A percentile compares a stretch with the other conserved stretches of the same genome.
Evolutionary conservation across 163 green algal genomes (phyloP).

Genomic region (Scenedesmus sp.): DNA sequence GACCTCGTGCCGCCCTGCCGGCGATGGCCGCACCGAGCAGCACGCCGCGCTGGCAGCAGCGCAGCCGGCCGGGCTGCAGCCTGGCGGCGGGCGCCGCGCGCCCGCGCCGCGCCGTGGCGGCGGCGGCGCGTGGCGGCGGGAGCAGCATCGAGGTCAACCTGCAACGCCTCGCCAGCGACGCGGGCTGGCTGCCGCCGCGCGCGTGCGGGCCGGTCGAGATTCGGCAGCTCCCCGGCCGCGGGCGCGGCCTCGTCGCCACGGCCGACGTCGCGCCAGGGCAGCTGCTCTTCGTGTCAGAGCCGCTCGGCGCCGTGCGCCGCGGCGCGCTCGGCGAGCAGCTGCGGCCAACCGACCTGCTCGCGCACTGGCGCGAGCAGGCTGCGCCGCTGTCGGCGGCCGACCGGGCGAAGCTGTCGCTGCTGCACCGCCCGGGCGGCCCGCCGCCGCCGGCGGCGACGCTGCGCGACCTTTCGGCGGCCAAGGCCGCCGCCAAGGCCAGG

Average conservation of each 20-base stretch:
- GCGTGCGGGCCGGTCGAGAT: constrained; percentile 28
- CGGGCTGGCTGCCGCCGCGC: neutral
- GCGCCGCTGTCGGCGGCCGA: neutral
- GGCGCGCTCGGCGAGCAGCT: constrained; percentile 17
- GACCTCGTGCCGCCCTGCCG: too few relatives aligned
- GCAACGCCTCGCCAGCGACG: constrained; percentile 5
- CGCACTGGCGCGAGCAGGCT: constrained; percentile 10
- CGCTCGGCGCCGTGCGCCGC: neutral
- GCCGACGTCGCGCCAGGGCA: constrained; percentile 18
- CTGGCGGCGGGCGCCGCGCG: too few relatives aligned
- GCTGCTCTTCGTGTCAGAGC: constrained; percentile 31
- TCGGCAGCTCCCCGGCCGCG: neutral
- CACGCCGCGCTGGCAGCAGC: too few relatives aligned
- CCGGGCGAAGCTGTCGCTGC: constrained; percentile 30
- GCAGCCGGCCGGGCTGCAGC: too few relatives aligned
- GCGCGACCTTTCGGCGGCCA: constrained; percentile 23
- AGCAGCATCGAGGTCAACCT: constrained; percentile 33
- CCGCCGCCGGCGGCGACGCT: constrained; percentile 4
- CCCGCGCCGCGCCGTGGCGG: too few relatives aligned
- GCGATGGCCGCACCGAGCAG: too few relatives aligned
- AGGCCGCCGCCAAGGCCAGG: constrained; percentile 26
- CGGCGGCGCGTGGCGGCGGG: too few relatives aligned
- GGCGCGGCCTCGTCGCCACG: constrained; percentile 11
- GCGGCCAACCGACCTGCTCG: constrained; percentile 20
- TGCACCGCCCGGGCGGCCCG: neutral